Conservation (phyloP, 129 eudicot genomes). For the Flaveria bidentis region DNA sequence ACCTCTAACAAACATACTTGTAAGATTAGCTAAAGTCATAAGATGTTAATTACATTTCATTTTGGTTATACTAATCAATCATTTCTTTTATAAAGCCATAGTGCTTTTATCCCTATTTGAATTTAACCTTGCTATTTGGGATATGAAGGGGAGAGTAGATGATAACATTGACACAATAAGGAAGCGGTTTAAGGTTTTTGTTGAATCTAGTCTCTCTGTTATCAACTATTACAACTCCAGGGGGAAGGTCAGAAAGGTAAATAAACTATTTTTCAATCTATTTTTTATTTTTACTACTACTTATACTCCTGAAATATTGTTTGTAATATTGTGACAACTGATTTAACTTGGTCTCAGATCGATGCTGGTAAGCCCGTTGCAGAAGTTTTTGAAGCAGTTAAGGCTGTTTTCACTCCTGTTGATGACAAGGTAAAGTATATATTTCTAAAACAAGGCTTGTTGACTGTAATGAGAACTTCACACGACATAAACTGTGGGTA, state of each 20-base stretch:
- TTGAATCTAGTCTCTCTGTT: slow-evolving; percentile 88
- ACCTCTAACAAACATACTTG: too few species aligned
- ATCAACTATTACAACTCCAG: slow-evolving; percentile 69
- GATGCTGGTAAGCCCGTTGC: slow-evolving; percentile 80
- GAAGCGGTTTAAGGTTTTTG: slow-evolving; percentile 84
- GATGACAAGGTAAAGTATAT: slow-evolving; percentile 46
- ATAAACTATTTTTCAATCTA: background rate
- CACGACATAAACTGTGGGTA: background rate
- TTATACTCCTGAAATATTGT: background rate
- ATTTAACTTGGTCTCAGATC: slow-evolving; percentile 45
- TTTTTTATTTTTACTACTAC: background rate
- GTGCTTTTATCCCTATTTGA: slow-evolving; percentile 3
- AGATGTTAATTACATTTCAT: too few species aligned
- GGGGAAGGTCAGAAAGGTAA: slow-evolving; percentile 92
- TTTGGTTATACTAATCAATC: too few species aligned
- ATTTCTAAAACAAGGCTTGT: background rate
- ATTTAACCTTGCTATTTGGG: slow-evolving; percentile 18
- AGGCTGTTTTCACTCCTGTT: slow-evolving; percentile 61
- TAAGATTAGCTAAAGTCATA: too few species aligned
- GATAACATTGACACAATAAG: slow-evolving; percentile 90
- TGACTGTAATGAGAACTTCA: background rate
- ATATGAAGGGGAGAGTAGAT: slow-evolving; percentile 85
- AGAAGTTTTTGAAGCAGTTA: slow-evolving; percentile 88
- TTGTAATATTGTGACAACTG: slow-evolving; percentile 3
- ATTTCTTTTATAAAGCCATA: background rate